Evolutionary conservation across 495 filamentous ascomycete species (phyloP).

Genomic region (Hypoxylon intermedium): DNA sequence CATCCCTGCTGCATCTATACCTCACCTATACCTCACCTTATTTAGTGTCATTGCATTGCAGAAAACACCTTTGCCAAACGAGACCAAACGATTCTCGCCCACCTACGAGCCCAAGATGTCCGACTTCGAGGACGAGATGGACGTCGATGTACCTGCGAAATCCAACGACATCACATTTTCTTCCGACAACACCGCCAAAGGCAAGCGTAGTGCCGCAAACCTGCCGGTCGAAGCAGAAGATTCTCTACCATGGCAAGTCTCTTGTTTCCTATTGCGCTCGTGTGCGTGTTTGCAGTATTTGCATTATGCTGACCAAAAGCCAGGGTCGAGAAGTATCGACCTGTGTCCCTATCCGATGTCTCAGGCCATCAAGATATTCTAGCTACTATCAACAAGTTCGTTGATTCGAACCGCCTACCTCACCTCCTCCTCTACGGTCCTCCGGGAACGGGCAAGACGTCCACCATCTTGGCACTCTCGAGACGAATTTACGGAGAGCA

Average conservation of each 20-base stretch:
- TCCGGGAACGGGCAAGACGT: constrained; percentile 96
- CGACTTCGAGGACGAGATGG: constrained; percentile 89
- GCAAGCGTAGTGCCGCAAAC: constrained; percentile 90
- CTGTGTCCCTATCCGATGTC: constrained; percentile 85
- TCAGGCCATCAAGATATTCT: constrained; percentile 98
- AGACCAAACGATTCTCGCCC: neutral
- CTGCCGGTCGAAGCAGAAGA: constrained; percentile 93
- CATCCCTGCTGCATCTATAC: neutral
- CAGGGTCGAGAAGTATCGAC: constrained; percentile 99
- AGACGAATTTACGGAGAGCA: constrained; percentile 88
- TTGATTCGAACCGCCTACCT: constrained; percentile 89
- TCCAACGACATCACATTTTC: constrained; percentile 66
- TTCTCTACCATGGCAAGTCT: constrained; percentile 89
- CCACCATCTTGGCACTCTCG: constrained; percentile 88
- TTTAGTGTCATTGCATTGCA: no score
- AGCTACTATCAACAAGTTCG: constrained; percentile 94
- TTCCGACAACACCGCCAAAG: constrained; percentile 73
- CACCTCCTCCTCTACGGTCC: constrained; percentile 98
- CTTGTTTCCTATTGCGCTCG: no score
- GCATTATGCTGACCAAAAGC: constrained; percentile 11
- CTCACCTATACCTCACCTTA: no score
- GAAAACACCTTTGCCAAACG: no score
- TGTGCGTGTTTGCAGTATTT: no score
- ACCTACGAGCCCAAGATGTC: constrained; percentile 66
- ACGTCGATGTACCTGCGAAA: constrained; percentile 73